These are phyloP conservation scores for Lasiosphaeria miniovina DNA, from an alignment of 495 filamentous ascomycete genomes.

Conservation along the genomic window DNA sequence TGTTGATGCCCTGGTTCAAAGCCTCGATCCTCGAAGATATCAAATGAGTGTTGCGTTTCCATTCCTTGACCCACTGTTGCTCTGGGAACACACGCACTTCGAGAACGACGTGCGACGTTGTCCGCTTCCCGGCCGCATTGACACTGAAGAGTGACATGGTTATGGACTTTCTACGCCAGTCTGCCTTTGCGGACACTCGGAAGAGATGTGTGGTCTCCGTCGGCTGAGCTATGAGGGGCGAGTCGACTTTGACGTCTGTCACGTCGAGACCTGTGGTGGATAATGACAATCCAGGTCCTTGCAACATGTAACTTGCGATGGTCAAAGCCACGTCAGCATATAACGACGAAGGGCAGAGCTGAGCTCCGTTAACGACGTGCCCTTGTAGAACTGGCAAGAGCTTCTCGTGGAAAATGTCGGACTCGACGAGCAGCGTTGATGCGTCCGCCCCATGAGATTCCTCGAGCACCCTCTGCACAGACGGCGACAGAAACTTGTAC, in stretches of 20 bases:
- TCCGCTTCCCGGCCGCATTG: conserved; percentile 24
- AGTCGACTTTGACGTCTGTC: background rate
- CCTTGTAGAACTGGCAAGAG: conserved; percentile 54
- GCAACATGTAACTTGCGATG: background rate
- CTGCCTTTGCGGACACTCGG: background rate
- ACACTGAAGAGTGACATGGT: background rate
- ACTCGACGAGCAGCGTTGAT: conserved; percentile 38
- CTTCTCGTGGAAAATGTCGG: conserved; percentile 53
- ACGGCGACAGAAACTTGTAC: conserved; percentile 6
- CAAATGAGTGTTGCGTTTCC: conserved; percentile 40
- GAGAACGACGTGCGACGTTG: background rate
- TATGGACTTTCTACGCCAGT: background rate
- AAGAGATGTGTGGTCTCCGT: background rate
- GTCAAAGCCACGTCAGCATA: conserved; percentile 40
- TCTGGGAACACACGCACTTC: background rate
- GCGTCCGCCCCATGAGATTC: conserved; percentile 8
- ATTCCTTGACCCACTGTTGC: conserved; percentile 32
- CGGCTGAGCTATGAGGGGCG: background rate
- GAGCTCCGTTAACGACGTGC: conserved; percentile 42
- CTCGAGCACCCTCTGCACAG: conserved; percentile 15
- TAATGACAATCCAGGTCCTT: background rate
- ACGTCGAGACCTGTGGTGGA: background rate
- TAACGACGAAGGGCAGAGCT: conserved; percentile 40
- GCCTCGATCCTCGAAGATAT: conserved; percentile 38
- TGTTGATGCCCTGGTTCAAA: conserved; percentile 32